Evolutionary conservation across 2,329 filamentous ascomycete species (phyloP).

Genomic region (Colletotrichum musae): DNA sequence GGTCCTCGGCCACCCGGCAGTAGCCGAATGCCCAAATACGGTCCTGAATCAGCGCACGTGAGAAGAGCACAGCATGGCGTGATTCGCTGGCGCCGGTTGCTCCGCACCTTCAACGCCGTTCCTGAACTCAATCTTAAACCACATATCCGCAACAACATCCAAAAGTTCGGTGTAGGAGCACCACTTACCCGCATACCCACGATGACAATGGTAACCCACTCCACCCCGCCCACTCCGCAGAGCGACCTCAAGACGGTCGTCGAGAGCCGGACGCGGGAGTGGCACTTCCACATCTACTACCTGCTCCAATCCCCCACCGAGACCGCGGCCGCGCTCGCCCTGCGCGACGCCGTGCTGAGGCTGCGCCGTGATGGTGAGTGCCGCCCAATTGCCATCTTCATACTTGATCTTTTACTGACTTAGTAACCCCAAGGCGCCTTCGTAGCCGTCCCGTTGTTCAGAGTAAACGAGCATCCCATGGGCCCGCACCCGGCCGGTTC

Average conservation of each 20-base stretch:
- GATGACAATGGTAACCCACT: slow-evolving; percentile 41
- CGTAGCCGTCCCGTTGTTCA: slow-evolving; percentile 50
- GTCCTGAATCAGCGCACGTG: too few species aligned
- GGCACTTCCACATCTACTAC: slow-evolving; percentile 55
- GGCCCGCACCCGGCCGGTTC: slow-evolving; percentile 53
- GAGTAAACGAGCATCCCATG: slow-evolving; percentile 51
- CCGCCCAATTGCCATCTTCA: too few species aligned
- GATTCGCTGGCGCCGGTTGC: too few species aligned
- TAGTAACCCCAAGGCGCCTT: slow-evolving; percentile 47
- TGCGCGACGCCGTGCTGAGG: slow-evolving; percentile 50
- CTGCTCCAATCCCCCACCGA: slow-evolving; percentile 50
- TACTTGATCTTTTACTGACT: background rate
- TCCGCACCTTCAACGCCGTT: too few species aligned
- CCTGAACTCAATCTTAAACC: too few species aligned
- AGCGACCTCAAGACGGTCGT: slow-evolving; percentile 49
- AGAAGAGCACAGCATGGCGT: too few species aligned
- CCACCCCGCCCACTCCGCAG: slow-evolving; percentile 43
- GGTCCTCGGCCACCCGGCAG: too few species aligned
- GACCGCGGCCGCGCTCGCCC: slow-evolving; percentile 50
- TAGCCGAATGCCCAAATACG: too few species aligned
- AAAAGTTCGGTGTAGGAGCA: too few species aligned
- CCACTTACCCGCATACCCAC: background rate
- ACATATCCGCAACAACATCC: background rate
- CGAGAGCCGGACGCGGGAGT: slow-evolving; percentile 48
- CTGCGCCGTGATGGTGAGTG: slow-evolving; percentile 50